A percentile compares a stretch with the other conserved stretches of the same genome.
phyloP scores from a whole-genome alignment of 257 asterid genomes.

The Perilla frutescens region DNA sequence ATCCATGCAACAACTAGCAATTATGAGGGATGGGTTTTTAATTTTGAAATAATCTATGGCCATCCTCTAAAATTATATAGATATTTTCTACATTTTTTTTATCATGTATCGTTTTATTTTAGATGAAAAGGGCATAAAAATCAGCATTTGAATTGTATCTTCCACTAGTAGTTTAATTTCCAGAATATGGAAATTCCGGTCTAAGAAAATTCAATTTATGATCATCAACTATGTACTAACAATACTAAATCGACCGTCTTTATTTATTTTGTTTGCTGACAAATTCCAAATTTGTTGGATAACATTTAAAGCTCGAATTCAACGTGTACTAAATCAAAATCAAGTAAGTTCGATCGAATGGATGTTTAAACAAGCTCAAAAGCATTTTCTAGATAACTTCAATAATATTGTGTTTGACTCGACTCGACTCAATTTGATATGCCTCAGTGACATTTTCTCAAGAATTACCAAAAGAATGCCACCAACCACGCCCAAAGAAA shows the following conservation, averaged over 20 bases:
- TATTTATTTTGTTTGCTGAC: too few relatives aligned
- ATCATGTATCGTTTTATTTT: background rate
- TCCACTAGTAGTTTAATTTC: background rate
- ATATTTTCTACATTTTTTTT: background rate
- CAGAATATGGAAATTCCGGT: background rate
- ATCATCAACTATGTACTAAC: too few relatives aligned
- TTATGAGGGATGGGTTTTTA: background rate
- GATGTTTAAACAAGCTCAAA: background rate
- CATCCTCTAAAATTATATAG: too few relatives aligned
- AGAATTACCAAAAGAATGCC: background rate
- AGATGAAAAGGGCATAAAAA: background rate
- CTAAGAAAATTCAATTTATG: background rate
- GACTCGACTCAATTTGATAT: background rate
- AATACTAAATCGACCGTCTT: too few relatives aligned
- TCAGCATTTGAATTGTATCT: too few relatives aligned
- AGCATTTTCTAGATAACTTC: too few relatives aligned
- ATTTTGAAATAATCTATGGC: background rate
- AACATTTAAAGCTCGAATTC: background rate
- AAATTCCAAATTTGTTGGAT: too few relatives aligned
- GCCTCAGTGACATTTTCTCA: background rate
- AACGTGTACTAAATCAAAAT: too few relatives aligned
- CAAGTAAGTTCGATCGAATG: background rate
- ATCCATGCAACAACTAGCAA: constrained; percentile 8
- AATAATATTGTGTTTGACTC: background rate
- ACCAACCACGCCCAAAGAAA: too few relatives aligned